Conservation (phyloP, 139 green algal species). For the Coccomyxa sp. region DNA sequence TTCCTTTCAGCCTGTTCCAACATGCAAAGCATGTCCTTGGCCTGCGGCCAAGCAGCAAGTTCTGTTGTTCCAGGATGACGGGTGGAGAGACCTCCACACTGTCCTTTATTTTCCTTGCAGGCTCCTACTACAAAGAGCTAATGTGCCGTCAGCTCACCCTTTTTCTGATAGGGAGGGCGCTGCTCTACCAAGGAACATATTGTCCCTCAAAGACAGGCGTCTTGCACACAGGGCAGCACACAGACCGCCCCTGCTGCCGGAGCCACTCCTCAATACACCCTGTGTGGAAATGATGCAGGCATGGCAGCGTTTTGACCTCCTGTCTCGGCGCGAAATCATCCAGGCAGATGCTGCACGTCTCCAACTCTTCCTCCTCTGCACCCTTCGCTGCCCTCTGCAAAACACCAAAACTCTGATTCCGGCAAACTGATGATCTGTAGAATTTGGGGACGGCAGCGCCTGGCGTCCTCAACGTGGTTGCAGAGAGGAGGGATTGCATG, state of each 20-base stretch:
- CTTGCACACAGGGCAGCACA: constrained; percentile 43
- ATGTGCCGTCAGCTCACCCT: too few relatives aligned
- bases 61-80: too few relatives aligned
- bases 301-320: constrained; percentile 29
- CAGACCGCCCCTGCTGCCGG: constrained; percentile 23
- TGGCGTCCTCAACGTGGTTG: neutral
- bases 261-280: constrained; percentile 43
- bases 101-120: too few relatives aligned
- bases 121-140: too few relatives aligned
- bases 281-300: constrained; percentile 37
- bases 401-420: neutral
- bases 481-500: neutral
- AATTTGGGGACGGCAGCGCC: neutral
- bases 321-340: neutral
- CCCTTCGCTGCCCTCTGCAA: neutral
- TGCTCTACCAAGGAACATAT: too few relatives aligned
- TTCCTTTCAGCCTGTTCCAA: too few relatives aligned
- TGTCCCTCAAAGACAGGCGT: constrained; percentile 22
- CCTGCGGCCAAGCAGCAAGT: too few relatives aligned
- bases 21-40: too few relatives aligned
- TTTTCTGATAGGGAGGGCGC: too few relatives aligned
- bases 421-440: neutral
- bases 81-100: too few relatives aligned
- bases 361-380: neutral
- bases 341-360: constrained; percentile 9